phyloP scores from a whole-genome alignment of 495 filamentous ascomycete species.

The Neurospora cerealis region DNA sequence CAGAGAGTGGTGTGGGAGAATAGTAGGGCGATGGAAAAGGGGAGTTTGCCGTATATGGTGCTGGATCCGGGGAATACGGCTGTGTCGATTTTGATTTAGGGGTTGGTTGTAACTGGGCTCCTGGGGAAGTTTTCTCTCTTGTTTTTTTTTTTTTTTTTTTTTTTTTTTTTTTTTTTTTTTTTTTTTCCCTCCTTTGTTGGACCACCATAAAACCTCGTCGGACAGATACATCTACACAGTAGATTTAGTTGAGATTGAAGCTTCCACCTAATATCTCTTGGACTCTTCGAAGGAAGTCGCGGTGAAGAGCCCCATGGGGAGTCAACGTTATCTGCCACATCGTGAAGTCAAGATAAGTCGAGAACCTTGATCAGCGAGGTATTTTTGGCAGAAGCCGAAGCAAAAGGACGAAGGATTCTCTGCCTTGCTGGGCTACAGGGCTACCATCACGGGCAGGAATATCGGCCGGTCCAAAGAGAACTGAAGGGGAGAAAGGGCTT shows the following conservation, averaged over 20 bases:
- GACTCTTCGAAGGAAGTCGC: not conserved
- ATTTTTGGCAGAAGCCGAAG: not conserved
- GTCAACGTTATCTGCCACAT: not conserved
- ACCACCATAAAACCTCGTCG: too few relatives aligned
- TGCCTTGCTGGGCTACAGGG: not conserved
- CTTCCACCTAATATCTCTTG: too few relatives aligned
- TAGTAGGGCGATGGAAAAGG: conserved; percentile 19
- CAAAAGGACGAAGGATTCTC: not conserved
- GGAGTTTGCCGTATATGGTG: conserved; percentile 31
- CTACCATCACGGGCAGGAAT: not conserved
- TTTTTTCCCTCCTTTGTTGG: too few relatives aligned
- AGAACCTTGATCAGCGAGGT: not conserved
- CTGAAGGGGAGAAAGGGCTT: too few relatives aligned
- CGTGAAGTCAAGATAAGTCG: not conserved
- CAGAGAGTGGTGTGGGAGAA: conserved; percentile 16
- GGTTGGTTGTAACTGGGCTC: too few relatives aligned
- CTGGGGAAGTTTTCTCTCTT: too few relatives aligned
- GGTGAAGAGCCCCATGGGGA: not conserved
- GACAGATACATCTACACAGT: too few relatives aligned
- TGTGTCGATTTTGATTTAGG: conserved; percentile 29
- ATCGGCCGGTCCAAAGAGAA: too few relatives aligned
- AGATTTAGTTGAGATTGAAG: too few relatives aligned
- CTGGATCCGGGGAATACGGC: conserved; percentile 31
- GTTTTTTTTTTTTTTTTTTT: too few relatives aligned
- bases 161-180: too few relatives aligned